phyloP scores from a whole-genome alignment of 768 basidiomycete species.

The Auriscalpium orientale region DNA sequence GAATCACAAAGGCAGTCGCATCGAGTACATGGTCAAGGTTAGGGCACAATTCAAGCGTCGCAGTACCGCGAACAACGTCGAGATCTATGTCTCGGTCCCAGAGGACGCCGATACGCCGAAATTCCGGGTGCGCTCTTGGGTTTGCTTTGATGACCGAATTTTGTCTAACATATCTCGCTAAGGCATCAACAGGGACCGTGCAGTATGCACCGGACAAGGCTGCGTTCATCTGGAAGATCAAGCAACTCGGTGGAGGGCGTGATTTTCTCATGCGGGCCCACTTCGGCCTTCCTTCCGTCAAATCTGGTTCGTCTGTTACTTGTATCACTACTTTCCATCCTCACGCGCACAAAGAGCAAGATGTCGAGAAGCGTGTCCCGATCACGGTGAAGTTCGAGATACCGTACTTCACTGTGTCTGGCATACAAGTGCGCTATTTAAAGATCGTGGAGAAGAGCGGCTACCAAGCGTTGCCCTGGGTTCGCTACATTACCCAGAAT shows the following conservation, averaged over 20 bases:
- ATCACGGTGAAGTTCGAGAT: conserved; percentile 98
- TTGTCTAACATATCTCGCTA: not conserved
- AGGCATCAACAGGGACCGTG: conserved; percentile 93
- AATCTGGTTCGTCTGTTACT: conserved; percentile 54
- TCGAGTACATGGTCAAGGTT: conserved; percentile 94
- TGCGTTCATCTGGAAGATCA: conserved; percentile 99
- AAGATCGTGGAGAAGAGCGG: conserved; percentile 99
- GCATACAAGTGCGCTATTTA: conserved; percentile 94
- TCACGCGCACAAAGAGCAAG: conserved; percentile 40
- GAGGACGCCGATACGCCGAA: conserved; percentile 98
- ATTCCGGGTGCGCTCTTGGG: conserved; percentile 64
- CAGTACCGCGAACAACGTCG: conserved; percentile 96
- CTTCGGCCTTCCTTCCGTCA: conserved; percentile 92
- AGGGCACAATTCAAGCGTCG: conserved; percentile 97
- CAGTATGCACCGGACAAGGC: conserved; percentile 98
- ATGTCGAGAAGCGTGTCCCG: conserved; percentile 83
- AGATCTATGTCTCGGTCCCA: conserved; percentile 97
- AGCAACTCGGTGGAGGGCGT: conserved; percentile 89
- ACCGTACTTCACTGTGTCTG: conserved; percentile 96
- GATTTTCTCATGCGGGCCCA: conserved; percentile 99
- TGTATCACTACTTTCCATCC: not conserved
- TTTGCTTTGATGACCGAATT: not conserved
- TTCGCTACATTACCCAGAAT: conserved; percentile 88
- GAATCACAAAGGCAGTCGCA: conserved; percentile 84
- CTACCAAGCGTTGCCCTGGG: conserved; percentile 95